A percentile compares a stretch with the other conserved stretches of the same genome.
These are phyloP conservation scores for Starmera caribaea DNA, from an alignment of 805 yeast species.

Conservation along the genomic window DNA sequence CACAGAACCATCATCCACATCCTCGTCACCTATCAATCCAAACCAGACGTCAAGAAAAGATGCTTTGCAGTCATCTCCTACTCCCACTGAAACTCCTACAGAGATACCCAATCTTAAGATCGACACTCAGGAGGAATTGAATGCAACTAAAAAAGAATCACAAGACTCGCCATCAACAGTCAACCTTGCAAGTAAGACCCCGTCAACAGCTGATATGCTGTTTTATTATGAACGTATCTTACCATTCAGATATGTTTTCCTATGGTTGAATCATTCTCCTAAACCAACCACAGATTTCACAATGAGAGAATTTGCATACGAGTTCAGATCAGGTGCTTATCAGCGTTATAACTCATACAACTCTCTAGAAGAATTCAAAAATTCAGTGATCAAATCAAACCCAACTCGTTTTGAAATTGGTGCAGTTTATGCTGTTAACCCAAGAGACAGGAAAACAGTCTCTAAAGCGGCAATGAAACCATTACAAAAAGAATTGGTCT, in stretches of 20 bases:
- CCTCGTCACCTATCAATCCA: slow-evolving; percentile 18
- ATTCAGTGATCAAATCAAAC: slow-evolving; percentile 59
- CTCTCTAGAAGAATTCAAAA: slow-evolving; percentile 61
- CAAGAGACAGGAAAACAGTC: slow-evolving; percentile 71
- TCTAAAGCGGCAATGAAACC: slow-evolving; percentile 77
- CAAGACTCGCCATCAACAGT: not conserved
- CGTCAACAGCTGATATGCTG: slow-evolving; percentile 48
- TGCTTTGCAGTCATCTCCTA: slow-evolving; percentile 11
- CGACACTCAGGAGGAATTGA: not conserved
- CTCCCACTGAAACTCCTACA: slow-evolving; percentile 1
- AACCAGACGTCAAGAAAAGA: slow-evolving; percentile 5
- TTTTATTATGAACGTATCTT: slow-evolving; percentile 61
- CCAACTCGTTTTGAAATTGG: slow-evolving; percentile 95
- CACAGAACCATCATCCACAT: slow-evolving; percentile 9
- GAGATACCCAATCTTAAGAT: not conserved
- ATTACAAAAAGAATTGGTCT: slow-evolving; percentile 75
- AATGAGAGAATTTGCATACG: slow-evolving; percentile 90
- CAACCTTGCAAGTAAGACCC: slow-evolving; percentile 1
- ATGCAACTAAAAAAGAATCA: not conserved
- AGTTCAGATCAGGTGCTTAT: slow-evolving; percentile 78
- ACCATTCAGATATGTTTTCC: slow-evolving; percentile 73
- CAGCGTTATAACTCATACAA: slow-evolving; percentile 78
- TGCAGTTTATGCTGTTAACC: slow-evolving; percentile 81
- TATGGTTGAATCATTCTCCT: slow-evolving; percentile 85
- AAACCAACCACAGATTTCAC: slow-evolving; percentile 68